Evolutionary conservation across 1,139 yeast genomes (phyloP).

Genomic region (Candida sp.): DNA sequence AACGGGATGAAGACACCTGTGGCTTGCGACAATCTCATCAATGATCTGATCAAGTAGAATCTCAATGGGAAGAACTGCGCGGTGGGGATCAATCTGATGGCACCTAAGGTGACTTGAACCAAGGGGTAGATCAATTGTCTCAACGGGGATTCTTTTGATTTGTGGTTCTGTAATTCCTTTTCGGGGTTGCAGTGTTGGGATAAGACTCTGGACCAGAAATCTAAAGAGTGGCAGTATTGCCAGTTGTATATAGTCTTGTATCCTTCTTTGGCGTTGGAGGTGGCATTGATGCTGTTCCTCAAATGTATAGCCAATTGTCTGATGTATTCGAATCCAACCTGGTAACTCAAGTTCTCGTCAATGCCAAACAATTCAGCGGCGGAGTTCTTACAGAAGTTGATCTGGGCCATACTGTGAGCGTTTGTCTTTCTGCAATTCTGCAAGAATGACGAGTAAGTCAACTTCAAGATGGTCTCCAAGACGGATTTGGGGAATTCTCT

Average conservation of each 20-base stretch:
- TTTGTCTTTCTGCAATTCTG: conserved; percentile 84
- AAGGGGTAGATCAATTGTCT: conserved; percentile 90
- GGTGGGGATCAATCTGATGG: conserved; percentile 88
- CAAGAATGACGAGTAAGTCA: conserved; percentile 78
- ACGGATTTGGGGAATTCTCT: conserved; percentile 71
- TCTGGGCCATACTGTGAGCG: conserved; percentile 81
- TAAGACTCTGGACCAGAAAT: conserved; percentile 95
- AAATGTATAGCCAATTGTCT: conserved; percentile 95
- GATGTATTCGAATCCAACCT: conserved; percentile 88
- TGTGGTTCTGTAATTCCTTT: conserved; percentile 50
- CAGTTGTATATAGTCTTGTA: conserved; percentile 82
- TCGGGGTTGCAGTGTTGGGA: conserved; percentile 71
- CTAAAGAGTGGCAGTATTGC: conserved; percentile 96
- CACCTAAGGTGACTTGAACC: conserved; percentile 95
- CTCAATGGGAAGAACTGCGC: conserved; percentile 95
- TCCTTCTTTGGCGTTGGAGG: conserved; percentile 69
- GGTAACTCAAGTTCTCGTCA: conserved; percentile 77
- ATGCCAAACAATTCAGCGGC: conserved; percentile 82
- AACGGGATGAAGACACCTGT: conserved; percentile 94
- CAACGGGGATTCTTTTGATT: conserved; percentile 63
- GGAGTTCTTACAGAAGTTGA: conserved; percentile 92
- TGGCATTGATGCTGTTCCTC: conserved; percentile 76
- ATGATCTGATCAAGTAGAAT: conserved; percentile 83
- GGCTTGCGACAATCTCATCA: conserved; percentile 82
- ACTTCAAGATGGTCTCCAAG: conserved; percentile 67